Percentiles rank a stretch among this genome's conserved stretches.
phyloP scores from a whole-genome alignment of 768 basidiomycete genomes.

The Rhizopogon vinicolor region DNA sequence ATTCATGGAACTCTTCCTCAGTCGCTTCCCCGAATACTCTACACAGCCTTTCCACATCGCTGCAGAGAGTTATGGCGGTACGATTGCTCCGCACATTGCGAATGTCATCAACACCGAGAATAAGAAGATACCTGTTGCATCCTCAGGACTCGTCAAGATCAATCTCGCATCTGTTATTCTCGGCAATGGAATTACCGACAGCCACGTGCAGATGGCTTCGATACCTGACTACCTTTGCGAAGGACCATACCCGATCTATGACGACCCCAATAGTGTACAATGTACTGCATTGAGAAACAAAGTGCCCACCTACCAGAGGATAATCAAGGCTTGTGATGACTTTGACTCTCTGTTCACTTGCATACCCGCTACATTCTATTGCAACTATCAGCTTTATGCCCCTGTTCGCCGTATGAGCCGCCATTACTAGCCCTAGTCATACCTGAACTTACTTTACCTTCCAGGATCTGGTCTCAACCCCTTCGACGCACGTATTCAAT shows the following conservation, averaged over 20 bases:
- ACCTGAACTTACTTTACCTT: not conserved
- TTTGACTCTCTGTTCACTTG: conserved; percentile 59
- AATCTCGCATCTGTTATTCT: conserved; percentile 83
- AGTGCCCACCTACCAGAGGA: conserved; percentile 67
- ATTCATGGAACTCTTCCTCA: conserved; percentile 77
- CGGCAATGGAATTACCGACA: conserved; percentile 86
- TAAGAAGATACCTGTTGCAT: conserved; percentile 42
- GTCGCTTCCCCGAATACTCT: conserved; percentile 72
- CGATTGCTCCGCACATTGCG: conserved; percentile 83
- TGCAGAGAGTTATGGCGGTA: conserved; percentile 76
- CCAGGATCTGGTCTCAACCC: conserved; percentile 75
- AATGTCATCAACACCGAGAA: conserved; percentile 79
- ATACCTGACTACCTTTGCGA: conserved; percentile 83
- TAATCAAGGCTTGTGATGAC: conserved; percentile 69
- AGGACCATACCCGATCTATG: conserved; percentile 79
- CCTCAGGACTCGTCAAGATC: conserved; percentile 55
- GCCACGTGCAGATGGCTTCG: conserved; percentile 72
- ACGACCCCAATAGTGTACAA: conserved; percentile 61
- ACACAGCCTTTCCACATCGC: conserved; percentile 71
- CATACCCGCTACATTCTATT: conserved; percentile 74
- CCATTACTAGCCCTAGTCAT: not conserved
- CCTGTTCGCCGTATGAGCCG: conserved; percentile 61
- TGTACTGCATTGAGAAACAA: conserved; percentile 61
- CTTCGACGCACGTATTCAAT: conserved; percentile 79
- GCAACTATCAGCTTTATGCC: conserved; percentile 66